Base-by-base conservation (phyloP, 2,329 filamentous ascomycete genomes). In the Aureobasidium namibiae region DNA sequence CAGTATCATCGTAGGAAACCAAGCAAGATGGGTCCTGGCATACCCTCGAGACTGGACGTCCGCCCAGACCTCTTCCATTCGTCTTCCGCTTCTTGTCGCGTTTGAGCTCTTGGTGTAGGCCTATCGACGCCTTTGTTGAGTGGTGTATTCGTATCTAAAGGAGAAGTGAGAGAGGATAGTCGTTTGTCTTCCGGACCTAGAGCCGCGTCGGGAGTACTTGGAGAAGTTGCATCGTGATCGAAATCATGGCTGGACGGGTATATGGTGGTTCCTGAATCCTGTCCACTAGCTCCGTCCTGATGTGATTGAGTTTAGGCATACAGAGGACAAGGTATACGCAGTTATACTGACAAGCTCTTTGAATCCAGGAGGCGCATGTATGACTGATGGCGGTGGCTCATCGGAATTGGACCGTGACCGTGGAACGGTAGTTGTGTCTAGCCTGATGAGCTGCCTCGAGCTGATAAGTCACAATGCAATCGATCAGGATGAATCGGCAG, bases 291-390 rank as follows among this genome's bases (percentile, higher is more conserved):
- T 23, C n/a, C 18, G n/a, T 63, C 29, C 42, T 54, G 21, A 11
- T 24, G 4, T 23, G 4, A n/a, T 11, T 34, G 4, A 52, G 34
- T n/a, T 33, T 14, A 50, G 24, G 10, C 3, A 5, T 41, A 13
- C 34, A 24, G 10, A 14, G 13, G 18, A 13, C 1, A 29, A 36
- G 21, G 7, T 33, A 16, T 34, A n/a, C 2, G 38, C 8, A 18
- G 44, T n/a, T 54, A 46, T 42, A 70, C 82, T 69, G 72, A 94
- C 89, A 82, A 94, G 95, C 65, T 83, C 83, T 59, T 84, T 82
- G 72, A 94, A 96, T 62, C 87, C 89, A 64, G 90, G 81, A 0
- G 92, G 91, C 16, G 89, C 90, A 77, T 96, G 92, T 65, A 96
- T 96, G 58, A 95, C 92, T 1, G 92, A 96, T 56, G 90, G 82